Evolutionary conservation across 75 land plant species (phyloP).

Genomic region (Chamaecyparis obtusa): DNA sequence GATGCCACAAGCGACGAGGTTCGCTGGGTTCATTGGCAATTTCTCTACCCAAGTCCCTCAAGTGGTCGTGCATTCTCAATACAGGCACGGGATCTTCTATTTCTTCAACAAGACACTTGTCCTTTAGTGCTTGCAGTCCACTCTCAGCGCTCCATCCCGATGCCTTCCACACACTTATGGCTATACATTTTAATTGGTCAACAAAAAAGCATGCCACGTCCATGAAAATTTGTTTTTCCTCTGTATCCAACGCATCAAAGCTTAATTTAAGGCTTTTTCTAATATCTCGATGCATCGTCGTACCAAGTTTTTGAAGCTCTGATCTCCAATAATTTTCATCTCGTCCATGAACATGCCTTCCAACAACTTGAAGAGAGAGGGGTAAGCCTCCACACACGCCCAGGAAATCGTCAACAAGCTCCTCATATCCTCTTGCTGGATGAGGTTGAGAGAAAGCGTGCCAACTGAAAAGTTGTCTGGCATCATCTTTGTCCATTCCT

Average conservation of each 20-base stretch:
- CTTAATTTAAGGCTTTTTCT: background rate
- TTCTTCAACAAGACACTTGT: background rate
- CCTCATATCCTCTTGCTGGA: background rate
- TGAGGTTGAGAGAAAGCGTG: background rate
- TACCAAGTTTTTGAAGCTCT: background rate
- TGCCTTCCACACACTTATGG: background rate
- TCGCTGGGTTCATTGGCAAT: background rate
- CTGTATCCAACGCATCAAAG: background rate
- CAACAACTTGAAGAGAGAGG: background rate
- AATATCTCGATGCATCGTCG: background rate
- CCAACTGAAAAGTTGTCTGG: background rate
- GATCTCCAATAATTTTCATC: background rate
- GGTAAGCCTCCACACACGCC: background rate
- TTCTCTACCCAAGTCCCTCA: slow-evolving; percentile 1
- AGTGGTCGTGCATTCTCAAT: background rate
- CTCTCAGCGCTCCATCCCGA: background rate
- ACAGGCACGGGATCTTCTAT: background rate
- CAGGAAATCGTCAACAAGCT: background rate
- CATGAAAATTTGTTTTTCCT: background rate
- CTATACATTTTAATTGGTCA: background rate
- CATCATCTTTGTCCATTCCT: too few relatives aligned
- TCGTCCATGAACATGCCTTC: background rate
- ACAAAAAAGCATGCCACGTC: background rate
- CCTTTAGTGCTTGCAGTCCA: background rate
- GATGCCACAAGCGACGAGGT: background rate